Base-by-base conservation (phyloP, 2,329 filamentous ascomycete genomes). In the Phialophora macrospora region DNA sequence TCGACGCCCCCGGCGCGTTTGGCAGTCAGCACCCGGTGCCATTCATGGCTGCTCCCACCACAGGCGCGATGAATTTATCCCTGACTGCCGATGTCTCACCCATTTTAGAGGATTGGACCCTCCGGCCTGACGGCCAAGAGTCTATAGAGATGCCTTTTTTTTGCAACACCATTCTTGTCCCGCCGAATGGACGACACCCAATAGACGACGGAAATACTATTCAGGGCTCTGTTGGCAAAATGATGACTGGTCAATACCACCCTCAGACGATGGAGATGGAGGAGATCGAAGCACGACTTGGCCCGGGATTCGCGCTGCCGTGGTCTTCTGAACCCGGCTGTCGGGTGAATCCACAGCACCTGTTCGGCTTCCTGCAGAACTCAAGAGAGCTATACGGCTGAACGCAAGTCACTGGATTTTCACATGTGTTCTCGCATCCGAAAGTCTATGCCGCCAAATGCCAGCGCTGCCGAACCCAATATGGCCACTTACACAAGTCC, bases 401-500 rank as follows among this genome's bases (percentile, higher is more conserved):
- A 62, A 17, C 41, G 7, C 4, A 48, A 30, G 6, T 30, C 28
- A 44, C 26, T n/a, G 5, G 7, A 34, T n/a, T 28, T 26, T 4
- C 20, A 3, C 28, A 17, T n/a, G 26, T 22, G 20, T 20, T 60
- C 17, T 44, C 2, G 4, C n/a, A 44, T 55, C 11, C 30, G 38
- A n/a, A 22, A 55, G 7, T 14, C 55, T 60, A 65, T 28, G 62
- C 52, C 24, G 41, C 32, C 62, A 64, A 63, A 14, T 46, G 26
- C 55, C 59, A 51, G 17, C 62, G 48, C 34, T 32, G 59, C 22
- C 20, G 49, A 41, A 52, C 58, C 79, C 82, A 87, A 87, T 70
- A 83, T 88, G 9, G 91, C 83, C 0, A 90, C 79, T 81, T 95
- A 95, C 2, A 96, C 92, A 72, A 96, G 76, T 0, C 82, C 88